A percentile compares a stretch with the other conserved stretches of the same genome.
These are phyloP conservation scores for Solanum paucissectum DNA, from an alignment of 257 asterid species.

Conservation along the genomic window DNA sequence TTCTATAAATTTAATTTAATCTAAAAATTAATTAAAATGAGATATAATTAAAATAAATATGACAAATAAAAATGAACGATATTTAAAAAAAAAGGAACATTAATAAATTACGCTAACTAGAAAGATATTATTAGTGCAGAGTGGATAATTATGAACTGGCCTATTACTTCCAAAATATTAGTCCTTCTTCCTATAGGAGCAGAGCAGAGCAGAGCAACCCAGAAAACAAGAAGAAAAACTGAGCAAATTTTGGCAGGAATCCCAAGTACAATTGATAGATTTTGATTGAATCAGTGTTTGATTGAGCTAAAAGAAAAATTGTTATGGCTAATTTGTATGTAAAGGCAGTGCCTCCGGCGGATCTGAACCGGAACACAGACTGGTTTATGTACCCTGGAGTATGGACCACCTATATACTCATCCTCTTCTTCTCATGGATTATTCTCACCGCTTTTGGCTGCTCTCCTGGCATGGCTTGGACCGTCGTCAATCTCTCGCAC, in stretches of 20 bases:
- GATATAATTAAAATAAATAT: accelerated
- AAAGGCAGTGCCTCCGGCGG: constrained; percentile 69
- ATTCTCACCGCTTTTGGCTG: constrained; percentile 73
- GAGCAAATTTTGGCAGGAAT: neutral
- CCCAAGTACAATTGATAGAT: neutral
- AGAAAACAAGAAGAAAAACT: neutral
- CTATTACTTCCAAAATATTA: neutral
- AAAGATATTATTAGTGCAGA: neutral
- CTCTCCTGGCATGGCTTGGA: constrained; percentile 94
- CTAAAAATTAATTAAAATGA: accelerated
- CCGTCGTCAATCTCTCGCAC: constrained; percentile 71
- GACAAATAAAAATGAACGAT: neutral
- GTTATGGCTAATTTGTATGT: constrained; percentile 73
- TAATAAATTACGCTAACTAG: neutral
- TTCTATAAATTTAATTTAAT: neutral
- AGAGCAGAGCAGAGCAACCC: neutral
- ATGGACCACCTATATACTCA: constrained; percentile 83
- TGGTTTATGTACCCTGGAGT: constrained; percentile 97
- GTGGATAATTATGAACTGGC: neutral
- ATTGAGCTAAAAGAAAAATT: neutral
- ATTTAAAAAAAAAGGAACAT: neutral
- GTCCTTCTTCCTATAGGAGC: neutral
- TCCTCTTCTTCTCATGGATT: constrained; percentile 80
- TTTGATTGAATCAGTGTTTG: neutral
- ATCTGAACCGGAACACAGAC: constrained; percentile 89